Base-by-base conservation (phyloP, 2,329 filamentous ascomycete genomes). In the Ilyonectria mors-panacis region DNA sequence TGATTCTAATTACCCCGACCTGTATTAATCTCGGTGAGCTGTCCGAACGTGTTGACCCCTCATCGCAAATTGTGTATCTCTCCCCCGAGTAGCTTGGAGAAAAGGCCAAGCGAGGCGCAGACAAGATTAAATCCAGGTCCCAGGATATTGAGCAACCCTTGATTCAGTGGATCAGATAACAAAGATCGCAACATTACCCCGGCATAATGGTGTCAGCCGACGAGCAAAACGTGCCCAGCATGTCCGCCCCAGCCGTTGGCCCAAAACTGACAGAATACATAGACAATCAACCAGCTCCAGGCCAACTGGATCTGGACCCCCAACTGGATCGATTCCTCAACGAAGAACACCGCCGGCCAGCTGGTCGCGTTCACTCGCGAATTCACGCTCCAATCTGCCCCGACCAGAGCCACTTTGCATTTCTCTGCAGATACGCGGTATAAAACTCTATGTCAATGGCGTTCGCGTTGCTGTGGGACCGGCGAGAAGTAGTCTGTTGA, bases 231-330 rank as follows among this genome's bases (percentile, higher is more conserved):
- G 57, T 59, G 35, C 4, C 13, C 17, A 21, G 21, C 37, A 23
- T 47, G 9, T 42, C 28, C n/a, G n/a, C 15, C 26, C 8, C 13
- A 3, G 3, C 26, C 19, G 17, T 21, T 23, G 19, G 19, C 21
- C n/a, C 23, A 21, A 23, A 17, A 15, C 63, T 65, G 23, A 66
- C 19, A 19, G 13, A 35, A 19, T 33, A 3, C 15, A 26, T 50
- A 81, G 77, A 76, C 61, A 17, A 75, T 79, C 58, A 74, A 79
- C 56, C 63, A 66, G 10, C 79, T 83, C 45, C 79, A 79, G 61
- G 75, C 76, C 19, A 82, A 79, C 59, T 83, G 81, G 81, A 69
- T 82, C 42, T 83, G 81, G 81, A 47, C 71, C 1, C 75, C 78
- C 1, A 63, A 73, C 39, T 82, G 81, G 67, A 44, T 68, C 26